A percentile compares a stretch with the other conserved stretches of the same genome.
phyloP scores from a whole-genome alignment of 2,329 filamentous ascomycete genomes.

The Cytospora mali region DNA sequence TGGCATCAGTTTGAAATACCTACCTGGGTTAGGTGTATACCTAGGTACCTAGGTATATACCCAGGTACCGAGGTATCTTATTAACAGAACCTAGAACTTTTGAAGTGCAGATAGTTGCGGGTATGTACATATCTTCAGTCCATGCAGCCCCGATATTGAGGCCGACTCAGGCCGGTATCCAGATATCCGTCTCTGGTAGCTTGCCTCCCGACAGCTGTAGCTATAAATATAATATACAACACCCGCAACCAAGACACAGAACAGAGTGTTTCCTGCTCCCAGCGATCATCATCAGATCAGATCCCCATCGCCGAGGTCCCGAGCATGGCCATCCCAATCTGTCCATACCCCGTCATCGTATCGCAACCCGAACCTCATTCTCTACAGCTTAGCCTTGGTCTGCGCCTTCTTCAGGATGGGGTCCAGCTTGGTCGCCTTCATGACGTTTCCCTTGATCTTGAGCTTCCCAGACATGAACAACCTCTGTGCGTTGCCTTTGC shows the following conservation, averaged over 20 bases:
- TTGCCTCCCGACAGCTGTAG: neutral
- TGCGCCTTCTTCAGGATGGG: conserved; percentile 88
- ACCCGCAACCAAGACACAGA: neutral
- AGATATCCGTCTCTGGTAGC: neutral
- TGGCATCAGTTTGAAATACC: too few species aligned
- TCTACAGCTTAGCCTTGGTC: conserved; percentile 79
- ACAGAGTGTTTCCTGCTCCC: conserved; percentile 1
- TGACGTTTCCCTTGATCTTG: conserved; percentile 97
- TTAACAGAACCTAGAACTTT: too few species aligned
- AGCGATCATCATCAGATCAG: neutral
- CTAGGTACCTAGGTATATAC: too few species aligned
- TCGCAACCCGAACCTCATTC: conserved; percentile 25
- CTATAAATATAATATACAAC: conserved; percentile 18
- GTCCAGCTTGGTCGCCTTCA: conserved; percentile 98
- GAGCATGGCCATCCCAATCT: conserved; percentile 22
- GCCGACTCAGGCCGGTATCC: neutral
- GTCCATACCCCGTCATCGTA: conserved; percentile 27
- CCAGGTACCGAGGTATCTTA: too few species aligned
- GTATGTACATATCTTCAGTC: too few species aligned
- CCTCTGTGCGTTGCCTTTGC: conserved; percentile 91
- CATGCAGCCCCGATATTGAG: neutral
- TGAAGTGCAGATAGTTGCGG: too few species aligned
- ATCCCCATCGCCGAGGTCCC: neutral
- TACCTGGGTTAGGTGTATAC: too few species aligned
- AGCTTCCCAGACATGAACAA: conserved; percentile 98